These are phyloP conservation scores for Neurospora sp. DNA, from an alignment of 495 filamentous ascomycete genomes.

Conservation along the genomic window DNA sequence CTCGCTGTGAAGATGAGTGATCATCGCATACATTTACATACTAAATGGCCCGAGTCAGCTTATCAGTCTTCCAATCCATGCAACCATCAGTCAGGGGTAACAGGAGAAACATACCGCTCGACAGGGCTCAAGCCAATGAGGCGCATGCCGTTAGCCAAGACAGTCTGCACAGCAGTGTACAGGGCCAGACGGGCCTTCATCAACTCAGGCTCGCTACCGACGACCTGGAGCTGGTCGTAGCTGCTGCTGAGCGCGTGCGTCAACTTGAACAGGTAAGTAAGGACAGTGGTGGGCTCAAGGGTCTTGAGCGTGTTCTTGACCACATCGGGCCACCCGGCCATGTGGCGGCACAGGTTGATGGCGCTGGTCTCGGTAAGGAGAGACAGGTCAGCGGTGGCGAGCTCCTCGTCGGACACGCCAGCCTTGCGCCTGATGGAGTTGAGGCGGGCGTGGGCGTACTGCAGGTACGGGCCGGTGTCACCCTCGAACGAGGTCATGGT, in stretches of 20 bases:
- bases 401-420: slow-evolving; percentile 39
- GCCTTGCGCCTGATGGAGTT: slow-evolving; percentile 50
- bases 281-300: slow-evolving; percentile 54
- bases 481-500: slow-evolving; percentile 62
- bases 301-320: slow-evolving; percentile 54
- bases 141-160: slow-evolving; percentile 76
- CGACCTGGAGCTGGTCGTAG: slow-evolving; percentile 72
- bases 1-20: background rate
- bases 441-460: slow-evolving; percentile 58
- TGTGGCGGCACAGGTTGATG: slow-evolving; percentile 47
- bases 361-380: slow-evolving; percentile 52
- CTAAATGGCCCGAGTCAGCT: slow-evolving; percentile 8
- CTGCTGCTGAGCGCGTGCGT: slow-evolving; percentile 74
- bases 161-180: slow-evolving; percentile 68
- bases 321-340: slow-evolving; percentile 57
- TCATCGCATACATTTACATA: slow-evolving; percentile 11
- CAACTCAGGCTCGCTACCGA: slow-evolving; percentile 59
- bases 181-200: slow-evolving; percentile 74
- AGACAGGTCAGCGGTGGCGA: slow-evolving; percentile 46
- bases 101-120: slow-evolving; percentile 35
- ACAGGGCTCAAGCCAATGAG: slow-evolving; percentile 72
- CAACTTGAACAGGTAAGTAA: slow-evolving; percentile 83
- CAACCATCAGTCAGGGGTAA: background rate
- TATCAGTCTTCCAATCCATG: background rate
- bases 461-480: slow-evolving; percentile 60